phyloP scores from a whole-genome alignment of 2,329 filamentous ascomycete genomes.

The Trichoderma lentiforme region DNA sequence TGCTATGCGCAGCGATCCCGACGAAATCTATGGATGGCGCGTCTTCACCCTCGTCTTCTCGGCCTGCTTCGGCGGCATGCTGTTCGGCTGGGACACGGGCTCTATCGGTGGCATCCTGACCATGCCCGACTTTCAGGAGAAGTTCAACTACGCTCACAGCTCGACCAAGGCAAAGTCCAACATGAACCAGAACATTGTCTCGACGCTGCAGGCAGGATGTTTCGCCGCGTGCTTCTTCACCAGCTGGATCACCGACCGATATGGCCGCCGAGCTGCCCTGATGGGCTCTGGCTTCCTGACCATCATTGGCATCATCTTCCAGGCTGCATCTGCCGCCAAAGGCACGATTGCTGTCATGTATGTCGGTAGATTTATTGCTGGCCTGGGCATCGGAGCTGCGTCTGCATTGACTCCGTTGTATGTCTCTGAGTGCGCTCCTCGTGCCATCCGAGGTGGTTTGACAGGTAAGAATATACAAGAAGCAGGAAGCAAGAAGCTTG shows the following conservation, averaged over 20 bases:
- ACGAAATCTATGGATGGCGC: slow-evolving; percentile 68
- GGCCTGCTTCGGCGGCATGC: slow-evolving; percentile 64
- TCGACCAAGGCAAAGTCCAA: slow-evolving; percentile 41
- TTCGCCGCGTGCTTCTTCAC: slow-evolving; percentile 61
- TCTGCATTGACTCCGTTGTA: slow-evolving; percentile 45
- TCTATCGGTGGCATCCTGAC: slow-evolving; percentile 66
- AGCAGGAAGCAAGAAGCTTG: background rate
- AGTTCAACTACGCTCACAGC: slow-evolving; percentile 34
- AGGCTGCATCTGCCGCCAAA: slow-evolving; percentile 51
- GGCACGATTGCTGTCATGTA: slow-evolving; percentile 63
- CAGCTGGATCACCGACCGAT: slow-evolving; percentile 51
- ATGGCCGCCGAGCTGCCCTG: slow-evolving; percentile 54
- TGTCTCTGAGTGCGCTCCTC: slow-evolving; percentile 48
- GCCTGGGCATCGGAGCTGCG: slow-evolving; percentile 49
- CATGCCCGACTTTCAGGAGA: slow-evolving; percentile 54
- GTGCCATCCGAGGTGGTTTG: slow-evolving; percentile 49
- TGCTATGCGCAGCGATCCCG: slow-evolving; percentile 64
- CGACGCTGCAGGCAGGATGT: slow-evolving; percentile 66
- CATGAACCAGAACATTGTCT: slow-evolving; percentile 64
- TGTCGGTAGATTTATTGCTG: slow-evolving; percentile 56
- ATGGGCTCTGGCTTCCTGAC: slow-evolving; percentile 56
- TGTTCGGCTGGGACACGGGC: slow-evolving; percentile 54
- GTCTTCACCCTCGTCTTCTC: slow-evolving; percentile 62
- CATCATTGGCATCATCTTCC: slow-evolving; percentile 60
- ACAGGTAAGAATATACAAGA: slow-evolving; percentile 33